A percentile compares a stretch with the other conserved stretches of the same genome.
These are phyloP conservation scores for Aotearoamyces nothofagi DNA, from an alignment of 2,329 filamentous ascomycete genomes.

Conservation along the genomic window DNA sequence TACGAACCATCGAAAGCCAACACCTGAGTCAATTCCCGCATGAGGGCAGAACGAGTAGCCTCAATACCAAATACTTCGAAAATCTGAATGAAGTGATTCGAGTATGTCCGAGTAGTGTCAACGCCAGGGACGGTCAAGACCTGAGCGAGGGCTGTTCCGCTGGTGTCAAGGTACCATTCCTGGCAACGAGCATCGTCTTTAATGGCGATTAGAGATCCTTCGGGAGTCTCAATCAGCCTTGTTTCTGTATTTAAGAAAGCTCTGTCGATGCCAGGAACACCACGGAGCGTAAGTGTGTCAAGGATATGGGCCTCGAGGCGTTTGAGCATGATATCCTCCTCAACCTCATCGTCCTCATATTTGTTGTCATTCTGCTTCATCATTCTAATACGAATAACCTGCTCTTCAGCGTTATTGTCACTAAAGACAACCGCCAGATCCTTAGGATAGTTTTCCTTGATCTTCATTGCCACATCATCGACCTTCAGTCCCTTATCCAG, in stretches of 20 bases:
- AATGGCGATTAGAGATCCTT: conserved; percentile 59
- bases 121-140: conserved; percentile 82
- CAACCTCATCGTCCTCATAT: conserved; percentile 57
- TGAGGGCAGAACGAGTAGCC: conserved; percentile 72
- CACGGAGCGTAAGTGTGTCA: conserved; percentile 79
- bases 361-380: conserved; percentile 55
- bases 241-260: conserved; percentile 83
- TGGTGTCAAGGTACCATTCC: conserved; percentile 94
- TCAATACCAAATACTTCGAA: conserved; percentile 95
- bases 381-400: conserved; percentile 84
- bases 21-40: conserved; percentile 81
- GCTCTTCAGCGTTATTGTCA: conserved; percentile 93
- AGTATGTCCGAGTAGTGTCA: conserved; percentile 72
- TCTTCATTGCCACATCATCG: conserved; percentile 75
- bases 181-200: conserved; percentile 64
- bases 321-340: conserved; percentile 89
- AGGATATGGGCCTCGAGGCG: conserved; percentile 82
- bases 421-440: conserved; percentile 91
- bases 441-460: conserved; percentile 75
- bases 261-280: conserved; percentile 75
- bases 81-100: conserved; percentile 91
- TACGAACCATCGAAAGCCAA: conserved; percentile 98
- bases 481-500: conserved; percentile 88
- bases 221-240: conserved; percentile 47
- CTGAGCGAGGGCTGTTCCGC: conserved; percentile 71